phyloP scores from a whole-genome alignment of 2,329 filamentous ascomycete genomes.

The Sclerotinia nivalis region DNA sequence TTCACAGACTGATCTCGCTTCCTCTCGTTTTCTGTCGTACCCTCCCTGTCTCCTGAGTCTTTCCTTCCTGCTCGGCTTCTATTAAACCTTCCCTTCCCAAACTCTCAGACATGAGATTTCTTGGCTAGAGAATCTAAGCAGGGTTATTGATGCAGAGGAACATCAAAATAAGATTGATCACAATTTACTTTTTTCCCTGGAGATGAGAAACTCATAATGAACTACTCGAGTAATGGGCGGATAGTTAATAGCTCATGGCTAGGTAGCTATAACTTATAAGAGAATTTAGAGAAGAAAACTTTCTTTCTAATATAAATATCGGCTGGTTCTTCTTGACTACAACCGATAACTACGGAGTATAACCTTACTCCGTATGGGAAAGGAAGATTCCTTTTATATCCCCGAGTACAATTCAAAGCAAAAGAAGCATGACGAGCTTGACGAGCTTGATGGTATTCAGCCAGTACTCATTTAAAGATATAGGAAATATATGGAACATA shows the following conservation, averaged over 20 bases:
- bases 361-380: neutral
- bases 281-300: neutral
- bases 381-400: neutral
- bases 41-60: neutral
- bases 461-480: neutral
- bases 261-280: neutral
- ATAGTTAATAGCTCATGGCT: neutral
- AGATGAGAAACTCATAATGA: neutral
- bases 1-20: neutral
- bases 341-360: too few relatives aligned
- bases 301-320: too few relatives aligned
- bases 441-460: neutral
- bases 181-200: neutral
- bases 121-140: neutral
- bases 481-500: neutral
- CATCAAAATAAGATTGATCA: conserved; percentile 4
- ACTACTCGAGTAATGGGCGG: neutral
- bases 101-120: neutral
- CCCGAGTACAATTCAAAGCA: neutral
- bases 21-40: neutral
- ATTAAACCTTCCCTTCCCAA: neutral
- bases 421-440: neutral
- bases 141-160: conserved; percentile 7
- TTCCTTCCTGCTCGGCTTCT: neutral
- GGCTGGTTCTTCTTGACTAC: too few relatives aligned